Base-by-base conservation (phyloP, 306 rosid genomes). In the Cicer cuneatum region DNA sequence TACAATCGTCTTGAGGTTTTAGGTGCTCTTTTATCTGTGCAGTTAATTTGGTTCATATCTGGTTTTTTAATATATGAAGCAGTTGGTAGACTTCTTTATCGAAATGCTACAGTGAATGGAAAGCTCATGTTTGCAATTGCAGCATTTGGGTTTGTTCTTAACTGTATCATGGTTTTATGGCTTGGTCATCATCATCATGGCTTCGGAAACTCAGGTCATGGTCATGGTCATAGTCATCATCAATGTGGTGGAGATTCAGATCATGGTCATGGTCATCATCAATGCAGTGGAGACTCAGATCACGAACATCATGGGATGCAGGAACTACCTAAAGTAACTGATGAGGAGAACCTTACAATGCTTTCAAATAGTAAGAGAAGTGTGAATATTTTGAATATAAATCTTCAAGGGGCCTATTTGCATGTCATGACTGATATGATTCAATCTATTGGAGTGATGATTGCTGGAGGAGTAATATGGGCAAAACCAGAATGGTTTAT, bases 361-460 rank as follows among this genome's bases (percentile, higher is more conserved):
- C 83, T 77, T 42, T 67, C 92, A 10, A 67, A 57, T 48, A 60
- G 73, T 71, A 81, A 81, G 14, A 74, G 15, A 56, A 85, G 80
- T 45, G 62, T 21, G 29, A 83, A 51, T 69, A 69, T 18, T 5
- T 64, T 80, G 69, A 86, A 89, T 90, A 88, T 94, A 78, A 94
- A 94, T 76, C 35, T 94, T 35, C 92, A 92, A 81, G 99, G 99
- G 40, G 99, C 99, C 13, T 92, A 94, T 84, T 80, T 94, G 74
- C 99, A 94, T 86, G 93, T 90, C 19, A 82, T 92, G 73, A 78
- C 90, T 6, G 99, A 94, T 85, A 78, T 94, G 95, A 90, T 94
- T 74, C 99, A 94, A 78, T 92, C 97, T 53, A 19, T 90, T 11
- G 99, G 99, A 62, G 99, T 94, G 83, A 94, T 94, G 97, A 80